Conservation (phyloP, 2,329 filamentous ascomycete genomes). For the Aspergillus udagawae region DNA sequence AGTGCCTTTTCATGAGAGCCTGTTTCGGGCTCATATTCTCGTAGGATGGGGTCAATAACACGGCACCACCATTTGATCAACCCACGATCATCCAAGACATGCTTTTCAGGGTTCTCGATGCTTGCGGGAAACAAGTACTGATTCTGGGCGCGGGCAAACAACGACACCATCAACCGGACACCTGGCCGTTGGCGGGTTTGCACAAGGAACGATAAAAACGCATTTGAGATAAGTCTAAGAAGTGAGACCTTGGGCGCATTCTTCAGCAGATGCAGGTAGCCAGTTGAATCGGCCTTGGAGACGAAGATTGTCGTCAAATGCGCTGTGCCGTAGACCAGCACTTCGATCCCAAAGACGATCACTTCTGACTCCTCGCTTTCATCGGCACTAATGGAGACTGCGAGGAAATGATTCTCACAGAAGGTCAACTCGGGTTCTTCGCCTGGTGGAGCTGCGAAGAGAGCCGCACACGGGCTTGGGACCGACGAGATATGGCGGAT, state of each 20-base stretch:
- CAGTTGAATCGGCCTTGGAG: slow-evolving; percentile 94
- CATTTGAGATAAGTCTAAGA: slow-evolving; percentile 62
- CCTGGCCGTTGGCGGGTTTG: slow-evolving; percentile 60
- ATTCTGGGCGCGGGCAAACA: slow-evolving; percentile 87
- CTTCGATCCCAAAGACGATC: slow-evolving; percentile 77
- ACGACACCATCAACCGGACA: slow-evolving; percentile 71
- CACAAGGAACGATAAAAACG: slow-evolving; percentile 73
- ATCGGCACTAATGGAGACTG: slow-evolving; percentile 48
- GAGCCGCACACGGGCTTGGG: slow-evolving; percentile 66
- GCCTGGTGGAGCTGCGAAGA: slow-evolving; percentile 75
- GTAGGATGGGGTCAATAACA: slow-evolving; percentile 72
- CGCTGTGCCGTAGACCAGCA: slow-evolving; percentile 79
- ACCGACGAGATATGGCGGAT: slow-evolving; percentile 86
- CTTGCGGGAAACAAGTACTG: slow-evolving; percentile 96
- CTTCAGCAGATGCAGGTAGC: slow-evolving; percentile 67
- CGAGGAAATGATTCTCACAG: slow-evolving; percentile 78
- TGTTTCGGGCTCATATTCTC: slow-evolving; percentile 42
- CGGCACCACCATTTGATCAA: slow-evolving; percentile 96
- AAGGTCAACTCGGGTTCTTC: slow-evolving; percentile 71
- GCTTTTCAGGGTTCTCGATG: slow-evolving; percentile 77
- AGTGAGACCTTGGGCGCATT: slow-evolving; percentile 64
- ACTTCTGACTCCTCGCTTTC: slow-evolving; percentile 46
- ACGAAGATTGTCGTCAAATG: slow-evolving; percentile 85
- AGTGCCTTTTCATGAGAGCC: slow-evolving; percentile 28
- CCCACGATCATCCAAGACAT: slow-evolving; percentile 85